Evolutionary conservation across 768 basidiomycete genomes (phyloP).

Genomic region (Pisolithus tinctorius): DNA sequence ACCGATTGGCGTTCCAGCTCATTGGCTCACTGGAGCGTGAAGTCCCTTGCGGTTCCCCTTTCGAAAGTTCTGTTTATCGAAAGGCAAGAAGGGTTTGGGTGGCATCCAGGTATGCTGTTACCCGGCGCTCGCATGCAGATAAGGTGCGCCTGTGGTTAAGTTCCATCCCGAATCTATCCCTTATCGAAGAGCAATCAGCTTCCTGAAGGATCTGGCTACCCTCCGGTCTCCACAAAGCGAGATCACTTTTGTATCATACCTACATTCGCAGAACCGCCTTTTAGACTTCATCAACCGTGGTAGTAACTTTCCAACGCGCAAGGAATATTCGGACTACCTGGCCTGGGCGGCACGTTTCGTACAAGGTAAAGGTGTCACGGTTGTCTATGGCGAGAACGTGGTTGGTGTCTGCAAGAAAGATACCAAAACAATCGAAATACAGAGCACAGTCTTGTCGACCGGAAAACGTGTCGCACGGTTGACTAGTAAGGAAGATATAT

Average conservation of each 20-base stretch:
- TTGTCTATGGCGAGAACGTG: conserved; percentile 43
- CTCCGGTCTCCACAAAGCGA: conserved; percentile 44
- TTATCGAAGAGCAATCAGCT: conserved; percentile 24
- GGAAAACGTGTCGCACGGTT: conserved; percentile 28
- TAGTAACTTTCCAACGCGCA: conserved; percentile 43
- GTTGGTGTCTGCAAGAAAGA: conserved; percentile 29
- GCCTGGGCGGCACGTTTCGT: conserved; percentile 44
- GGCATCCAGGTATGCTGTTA: conserved; percentile 53
- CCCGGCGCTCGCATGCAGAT: conserved; percentile 50
- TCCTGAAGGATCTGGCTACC: conserved; percentile 49
- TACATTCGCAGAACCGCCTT: conserved; percentile 43
- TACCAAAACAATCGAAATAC: conserved; percentile 33
- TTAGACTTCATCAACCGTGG: conserved; percentile 48
- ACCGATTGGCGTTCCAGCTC: neutral
- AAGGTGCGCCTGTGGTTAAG: conserved; percentile 24
- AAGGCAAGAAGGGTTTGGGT: conserved; percentile 39
- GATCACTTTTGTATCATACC: conserved; percentile 47
- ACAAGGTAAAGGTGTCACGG: conserved; percentile 34
- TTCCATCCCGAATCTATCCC: neutral
- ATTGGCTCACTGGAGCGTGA: neutral
- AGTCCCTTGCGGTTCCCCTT: conserved; percentile 15
- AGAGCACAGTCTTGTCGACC: conserved; percentile 29
- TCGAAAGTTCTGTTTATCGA: conserved; percentile 41
- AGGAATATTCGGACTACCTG: conserved; percentile 50
- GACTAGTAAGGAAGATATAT: conserved; percentile 30